These are phyloP conservation scores for Arabis hirsuta DNA, from an alignment of 345 rosid genomes.

Conservation along the genomic window DNA sequence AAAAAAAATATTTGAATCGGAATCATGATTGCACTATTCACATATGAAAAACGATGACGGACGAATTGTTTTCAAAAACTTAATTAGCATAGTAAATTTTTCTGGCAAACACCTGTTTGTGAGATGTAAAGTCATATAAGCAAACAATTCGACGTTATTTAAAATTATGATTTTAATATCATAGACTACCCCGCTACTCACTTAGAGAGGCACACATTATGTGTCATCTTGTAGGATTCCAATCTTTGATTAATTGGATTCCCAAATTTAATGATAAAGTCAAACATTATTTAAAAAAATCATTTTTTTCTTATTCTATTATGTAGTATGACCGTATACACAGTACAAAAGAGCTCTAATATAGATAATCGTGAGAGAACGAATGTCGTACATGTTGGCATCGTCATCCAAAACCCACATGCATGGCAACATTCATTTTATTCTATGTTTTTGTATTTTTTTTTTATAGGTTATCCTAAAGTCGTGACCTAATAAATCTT, in stretches of 20 bases:
- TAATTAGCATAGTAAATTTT: not conserved
- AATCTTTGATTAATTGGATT: conserved; percentile 26
- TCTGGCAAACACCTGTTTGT: not conserved
- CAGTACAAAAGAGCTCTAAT: conserved; percentile 17
- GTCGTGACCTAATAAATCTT: not conserved
- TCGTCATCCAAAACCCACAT: conserved; percentile 33
- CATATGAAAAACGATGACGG: too few species aligned
- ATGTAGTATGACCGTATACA: not conserved
- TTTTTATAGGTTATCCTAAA: not conserved
- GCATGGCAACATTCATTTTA: conserved; percentile 30
- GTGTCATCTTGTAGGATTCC: conserved; percentile 45
- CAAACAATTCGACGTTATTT: not conserved
- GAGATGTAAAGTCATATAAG: conserved; percentile 24
- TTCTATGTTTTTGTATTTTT: not conserved
- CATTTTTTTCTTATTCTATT: not conserved
- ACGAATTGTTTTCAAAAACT: not conserved
- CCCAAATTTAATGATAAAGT: conserved; percentile 29
- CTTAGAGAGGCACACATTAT: conserved; percentile 43
- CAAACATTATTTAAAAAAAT: conserved; percentile 24
- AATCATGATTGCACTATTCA: too few species aligned
- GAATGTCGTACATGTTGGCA: conserved; percentile 34
- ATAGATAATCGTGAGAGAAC: not conserved
- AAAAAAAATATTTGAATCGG: too few species aligned
- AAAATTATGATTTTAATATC: not conserved
- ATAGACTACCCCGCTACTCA: conserved; percentile 35